These are phyloP conservation scores for Solanum virginianum DNA, from an alignment of 257 asterid species.

Conservation along the genomic window DNA sequence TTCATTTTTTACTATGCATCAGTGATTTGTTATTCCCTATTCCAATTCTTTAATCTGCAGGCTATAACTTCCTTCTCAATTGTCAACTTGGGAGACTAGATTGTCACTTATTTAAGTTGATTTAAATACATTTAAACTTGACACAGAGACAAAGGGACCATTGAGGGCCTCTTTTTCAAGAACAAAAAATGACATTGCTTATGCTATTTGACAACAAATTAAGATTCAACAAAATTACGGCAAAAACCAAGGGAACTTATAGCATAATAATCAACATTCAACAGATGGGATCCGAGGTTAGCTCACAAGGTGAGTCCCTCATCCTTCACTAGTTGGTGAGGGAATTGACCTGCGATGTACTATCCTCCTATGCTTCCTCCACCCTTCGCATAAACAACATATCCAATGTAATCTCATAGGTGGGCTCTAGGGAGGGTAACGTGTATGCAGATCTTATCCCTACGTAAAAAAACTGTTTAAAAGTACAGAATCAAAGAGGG, in stretches of 20 bases:
- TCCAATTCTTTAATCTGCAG: neutral
- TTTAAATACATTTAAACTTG: neutral
- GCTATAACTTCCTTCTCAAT: neutral
- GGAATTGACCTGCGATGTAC: no score
- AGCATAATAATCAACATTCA: neutral
- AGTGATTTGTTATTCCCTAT: neutral
- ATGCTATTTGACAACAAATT: neutral
- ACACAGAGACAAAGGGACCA: neutral
- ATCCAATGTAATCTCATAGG: no score
- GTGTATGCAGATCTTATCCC: no score
- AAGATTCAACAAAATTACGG: neutral
- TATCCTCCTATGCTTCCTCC: no score
- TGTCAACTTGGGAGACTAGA: neutral
- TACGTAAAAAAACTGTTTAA: no score
- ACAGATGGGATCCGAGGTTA: no score
- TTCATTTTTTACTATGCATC: neutral
- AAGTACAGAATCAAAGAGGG: no score
- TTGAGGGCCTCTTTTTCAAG: neutral
- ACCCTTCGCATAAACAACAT: no score
- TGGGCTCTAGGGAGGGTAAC: no score
- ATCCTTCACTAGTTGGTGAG: no score
- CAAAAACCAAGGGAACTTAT: neutral
- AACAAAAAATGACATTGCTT: neutral
- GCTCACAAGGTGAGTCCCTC: no score
- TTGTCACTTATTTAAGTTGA: neutral